Conservation (phyloP, 1,284 basidiomycete genomes). For the Ceratobasidium sp. region DNA sequence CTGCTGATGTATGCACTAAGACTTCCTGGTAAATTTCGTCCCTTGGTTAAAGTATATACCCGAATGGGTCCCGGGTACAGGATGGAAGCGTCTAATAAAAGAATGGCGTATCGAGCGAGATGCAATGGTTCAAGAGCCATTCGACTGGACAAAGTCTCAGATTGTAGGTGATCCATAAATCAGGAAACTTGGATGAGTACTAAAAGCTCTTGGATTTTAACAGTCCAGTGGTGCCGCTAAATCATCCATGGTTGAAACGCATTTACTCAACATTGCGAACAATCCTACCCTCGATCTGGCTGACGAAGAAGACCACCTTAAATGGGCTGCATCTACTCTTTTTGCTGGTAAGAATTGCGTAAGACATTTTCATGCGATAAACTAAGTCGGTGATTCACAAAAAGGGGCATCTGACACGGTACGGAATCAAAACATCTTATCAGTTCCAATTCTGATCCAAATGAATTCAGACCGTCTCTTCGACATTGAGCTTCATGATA, state of each 20-base stretch:
- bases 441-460: background rate
- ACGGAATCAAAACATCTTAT: too few relatives aligned
- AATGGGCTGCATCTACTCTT: background rate
- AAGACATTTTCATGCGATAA: too few relatives aligned
- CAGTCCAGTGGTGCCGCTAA: background rate
- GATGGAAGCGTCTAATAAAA: background rate
- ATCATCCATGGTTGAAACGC: slow-evolving; percentile 7
- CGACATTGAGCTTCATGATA: too few relatives aligned
- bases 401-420: too few relatives aligned
- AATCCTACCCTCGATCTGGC: background rate
- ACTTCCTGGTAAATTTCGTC: slow-evolving; percentile 31
- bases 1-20: background rate
- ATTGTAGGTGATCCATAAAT: background rate
- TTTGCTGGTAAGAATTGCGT: background rate
- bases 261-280: background rate
- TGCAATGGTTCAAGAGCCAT: background rate
- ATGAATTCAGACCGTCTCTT: background rate
- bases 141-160: slow-evolving; percentile 9
- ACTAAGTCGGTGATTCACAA: too few relatives aligned
- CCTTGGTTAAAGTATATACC: slow-evolving; percentile 27
- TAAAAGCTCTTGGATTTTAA: background rate
- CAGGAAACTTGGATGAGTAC: too few relatives aligned
- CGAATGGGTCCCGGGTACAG: slow-evolving; percentile 32
- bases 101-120: background rate
- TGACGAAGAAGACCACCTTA: slow-evolving; percentile 4